Conservation (phyloP, 2,329 filamentous ascomycete species). For the Pseudomassariella vexata region DNA sequence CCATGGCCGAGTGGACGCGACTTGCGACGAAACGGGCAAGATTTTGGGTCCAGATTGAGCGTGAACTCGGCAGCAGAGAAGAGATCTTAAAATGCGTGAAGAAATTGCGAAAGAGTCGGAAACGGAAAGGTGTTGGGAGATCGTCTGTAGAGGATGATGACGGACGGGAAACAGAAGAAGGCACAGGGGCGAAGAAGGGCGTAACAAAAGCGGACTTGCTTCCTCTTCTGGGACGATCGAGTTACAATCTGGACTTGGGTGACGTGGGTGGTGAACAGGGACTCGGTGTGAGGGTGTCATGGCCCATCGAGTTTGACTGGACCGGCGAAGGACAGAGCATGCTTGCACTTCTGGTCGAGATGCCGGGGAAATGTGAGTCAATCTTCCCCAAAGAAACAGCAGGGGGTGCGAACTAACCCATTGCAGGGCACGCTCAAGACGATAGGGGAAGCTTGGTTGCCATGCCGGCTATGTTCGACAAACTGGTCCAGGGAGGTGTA, state of each 20-base stretch:
- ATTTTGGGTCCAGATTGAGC: slow-evolving; percentile 55
- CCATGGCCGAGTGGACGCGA: slow-evolving; percentile 63
- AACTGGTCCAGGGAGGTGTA: slow-evolving; percentile 49
- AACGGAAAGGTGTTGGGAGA: slow-evolving; percentile 17
- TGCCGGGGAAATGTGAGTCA: slow-evolving; percentile 59
- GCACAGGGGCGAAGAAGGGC: slow-evolving; percentile 9
- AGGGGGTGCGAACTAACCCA: not conserved
- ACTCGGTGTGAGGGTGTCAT: slow-evolving; percentile 46
- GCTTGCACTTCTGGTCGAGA: slow-evolving; percentile 46
- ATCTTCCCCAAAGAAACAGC: too few species aligned
- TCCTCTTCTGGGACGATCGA: slow-evolving; percentile 47
- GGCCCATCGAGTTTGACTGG: slow-evolving; percentile 66
- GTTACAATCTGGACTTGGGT: slow-evolving; percentile 36
- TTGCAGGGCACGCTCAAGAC: slow-evolving; percentile 55
- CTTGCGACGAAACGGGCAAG: slow-evolving; percentile 53
- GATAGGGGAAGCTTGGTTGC: slow-evolving; percentile 47
- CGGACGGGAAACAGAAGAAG: slow-evolving; percentile 11
- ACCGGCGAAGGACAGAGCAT: slow-evolving; percentile 62
- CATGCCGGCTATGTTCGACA: slow-evolving; percentile 55
- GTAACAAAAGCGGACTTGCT: slow-evolving; percentile 40
- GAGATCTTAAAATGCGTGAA: slow-evolving; percentile 22
- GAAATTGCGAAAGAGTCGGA: slow-evolving; percentile 20
- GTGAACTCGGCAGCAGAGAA: slow-evolving; percentile 35
- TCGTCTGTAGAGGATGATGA: slow-evolving; percentile 17
- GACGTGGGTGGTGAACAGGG: slow-evolving; percentile 17